These are phyloP conservation scores for Cladochytrium tenue DNA, from an alignment of 371 early-diverging fungal genomes.

Conservation along the genomic window DNA sequence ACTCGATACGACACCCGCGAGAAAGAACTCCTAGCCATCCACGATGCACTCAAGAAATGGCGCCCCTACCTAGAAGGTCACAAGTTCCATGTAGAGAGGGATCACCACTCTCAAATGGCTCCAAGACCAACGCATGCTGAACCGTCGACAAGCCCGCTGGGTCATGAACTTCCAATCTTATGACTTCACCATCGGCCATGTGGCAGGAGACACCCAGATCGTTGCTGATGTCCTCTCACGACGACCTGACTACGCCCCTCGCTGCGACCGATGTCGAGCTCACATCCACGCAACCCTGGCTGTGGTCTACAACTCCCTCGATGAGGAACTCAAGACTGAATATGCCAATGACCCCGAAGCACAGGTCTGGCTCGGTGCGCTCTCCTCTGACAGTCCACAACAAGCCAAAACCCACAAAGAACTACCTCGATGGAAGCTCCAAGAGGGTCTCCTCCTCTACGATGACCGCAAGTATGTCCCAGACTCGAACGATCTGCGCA, in stretches of 20 bases:
- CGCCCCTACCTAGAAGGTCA: conserved; percentile 39
- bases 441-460: neutral
- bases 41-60: conserved; percentile 43
- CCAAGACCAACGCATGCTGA: neutral
- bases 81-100: neutral
- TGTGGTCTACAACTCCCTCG: neutral
- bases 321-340: neutral
- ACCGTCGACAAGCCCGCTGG: neutral
- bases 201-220: neutral
- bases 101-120: neutral
- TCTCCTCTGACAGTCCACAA: neutral
- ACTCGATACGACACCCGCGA: conserved; percentile 50
- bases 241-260: neutral
- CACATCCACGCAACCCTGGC: neutral
- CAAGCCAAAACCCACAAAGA: neutral
- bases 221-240: neutral
- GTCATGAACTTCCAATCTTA: neutral
- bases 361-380: neutral
- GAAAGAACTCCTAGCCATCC: conserved; percentile 53
- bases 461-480: neutral
- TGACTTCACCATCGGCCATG: neutral
- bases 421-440: neutral
- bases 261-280: neutral
- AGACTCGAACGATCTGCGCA: neutral
- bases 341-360: neutral